A percentile compares a stretch with the other conserved stretches of the same genome.
phyloP scores from a whole-genome alignment of 2,329 filamentous ascomycete genomes.

The Elsinoe necatrix region DNA sequence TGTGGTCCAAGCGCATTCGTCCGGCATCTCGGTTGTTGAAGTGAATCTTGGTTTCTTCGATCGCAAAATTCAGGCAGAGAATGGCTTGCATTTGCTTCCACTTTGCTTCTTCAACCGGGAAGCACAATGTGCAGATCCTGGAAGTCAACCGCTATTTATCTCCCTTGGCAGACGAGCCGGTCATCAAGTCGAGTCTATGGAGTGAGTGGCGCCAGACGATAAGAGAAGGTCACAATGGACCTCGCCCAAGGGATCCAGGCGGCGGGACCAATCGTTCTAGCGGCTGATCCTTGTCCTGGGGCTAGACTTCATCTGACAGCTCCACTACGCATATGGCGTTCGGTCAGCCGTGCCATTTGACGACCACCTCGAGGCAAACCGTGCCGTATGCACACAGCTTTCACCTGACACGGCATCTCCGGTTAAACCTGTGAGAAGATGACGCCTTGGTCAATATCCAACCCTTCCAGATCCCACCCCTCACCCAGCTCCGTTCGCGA shows the following conservation, averaged over 20 bases:
- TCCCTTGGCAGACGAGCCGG: neutral
- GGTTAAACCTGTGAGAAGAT: constrained; percentile 9
- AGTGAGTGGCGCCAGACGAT: constrained; percentile 11
- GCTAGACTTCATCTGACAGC: constrained; percentile 7
- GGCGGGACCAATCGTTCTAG: constrained; percentile 11
- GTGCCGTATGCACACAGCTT: constrained; percentile 6
- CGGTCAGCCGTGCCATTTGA: neutral
- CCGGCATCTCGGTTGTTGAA: neutral
- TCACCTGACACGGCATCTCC: constrained; percentile 9
- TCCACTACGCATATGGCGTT: constrained; percentile 7
- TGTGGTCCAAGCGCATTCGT: neutral
- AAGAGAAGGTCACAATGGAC: constrained; percentile 10
- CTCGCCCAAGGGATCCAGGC: neutral
- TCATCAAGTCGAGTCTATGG: neutral
- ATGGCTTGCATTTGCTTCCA: neutral
- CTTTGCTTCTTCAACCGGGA: neutral
- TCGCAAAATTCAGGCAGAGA: neutral
- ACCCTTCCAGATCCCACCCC: neutral
- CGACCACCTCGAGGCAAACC: neutral
- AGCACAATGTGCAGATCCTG: neutral
- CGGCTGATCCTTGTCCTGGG: neutral
- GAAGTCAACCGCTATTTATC: neutral
- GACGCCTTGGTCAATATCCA: constrained; percentile 5
- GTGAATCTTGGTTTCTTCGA: neutral
- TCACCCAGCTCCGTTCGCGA: constrained; percentile 2